A percentile compares a stretch with the other conserved stretches of the same genome.
phyloP scores from a whole-genome alignment of 2,329 filamentous ascomycete species.

The Biscogniauxia sp. region DNA sequence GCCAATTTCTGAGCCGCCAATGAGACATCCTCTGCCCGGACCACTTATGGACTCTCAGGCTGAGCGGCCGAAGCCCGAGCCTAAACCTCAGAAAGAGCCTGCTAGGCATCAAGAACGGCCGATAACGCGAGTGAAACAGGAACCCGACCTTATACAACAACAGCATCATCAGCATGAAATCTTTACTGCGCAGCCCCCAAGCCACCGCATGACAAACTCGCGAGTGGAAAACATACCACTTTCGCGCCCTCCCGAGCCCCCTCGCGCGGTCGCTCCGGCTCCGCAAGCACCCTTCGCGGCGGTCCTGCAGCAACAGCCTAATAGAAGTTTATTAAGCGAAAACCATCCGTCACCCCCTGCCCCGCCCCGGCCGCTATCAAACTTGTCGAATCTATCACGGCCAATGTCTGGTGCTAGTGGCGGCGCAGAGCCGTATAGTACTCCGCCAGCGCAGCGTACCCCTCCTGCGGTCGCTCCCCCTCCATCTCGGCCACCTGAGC shows the following conservation, averaged over 20 bases:
- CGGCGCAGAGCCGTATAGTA: constrained; percentile 31
- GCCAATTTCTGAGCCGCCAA: constrained; percentile 27
- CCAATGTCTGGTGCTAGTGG: constrained; percentile 30
- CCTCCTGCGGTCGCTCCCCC: constrained; percentile 40
- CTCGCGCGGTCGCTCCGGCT: constrained; percentile 36
- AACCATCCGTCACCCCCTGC: constrained; percentile 39
- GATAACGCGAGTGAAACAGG: constrained; percentile 46
- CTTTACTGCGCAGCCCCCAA: constrained; percentile 39
- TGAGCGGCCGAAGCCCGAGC: constrained; percentile 33
- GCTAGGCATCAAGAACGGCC: constrained; percentile 30
- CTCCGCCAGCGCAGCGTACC: constrained; percentile 36
- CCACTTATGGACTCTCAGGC: constrained; percentile 29
- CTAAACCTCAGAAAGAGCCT: constrained; percentile 32
- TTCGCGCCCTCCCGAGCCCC: constrained; percentile 42
- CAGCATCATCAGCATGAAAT: constrained; percentile 38
- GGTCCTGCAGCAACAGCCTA: constrained; percentile 40
- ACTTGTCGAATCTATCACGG: constrained; percentile 29
- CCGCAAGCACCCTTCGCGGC: constrained; percentile 35
- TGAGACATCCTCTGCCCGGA: constrained; percentile 31
- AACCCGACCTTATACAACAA: constrained; percentile 41
- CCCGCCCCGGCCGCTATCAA: constrained; percentile 35
- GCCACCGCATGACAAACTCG: constrained; percentile 38
- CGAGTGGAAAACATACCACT: constrained; percentile 41
- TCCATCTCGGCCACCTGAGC: constrained; percentile 43
- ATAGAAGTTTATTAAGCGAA: constrained; percentile 41